These are phyloP conservation scores for Aspergillus calidoustus DNA, from an alignment of 2,329 filamentous ascomycete species.

Conservation along the genomic window DNA sequence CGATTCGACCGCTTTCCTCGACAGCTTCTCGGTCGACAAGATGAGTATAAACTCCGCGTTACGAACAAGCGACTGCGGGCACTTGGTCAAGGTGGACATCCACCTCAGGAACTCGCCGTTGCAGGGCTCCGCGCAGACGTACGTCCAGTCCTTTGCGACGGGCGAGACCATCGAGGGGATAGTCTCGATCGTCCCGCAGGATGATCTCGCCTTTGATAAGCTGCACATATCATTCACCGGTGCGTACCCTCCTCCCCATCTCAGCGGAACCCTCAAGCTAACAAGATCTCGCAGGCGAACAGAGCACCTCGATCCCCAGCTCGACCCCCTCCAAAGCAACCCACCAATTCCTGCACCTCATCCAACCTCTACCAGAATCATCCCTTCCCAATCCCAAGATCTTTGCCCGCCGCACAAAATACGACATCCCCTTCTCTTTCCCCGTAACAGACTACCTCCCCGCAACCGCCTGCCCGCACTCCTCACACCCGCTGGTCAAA, in stretches of 20 bases:
- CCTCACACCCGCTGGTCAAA: constrained; percentile 12
- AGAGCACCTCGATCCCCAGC: constrained; percentile 14
- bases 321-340: constrained; percentile 7
- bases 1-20: too few species aligned
- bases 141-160: constrained; percentile 12
- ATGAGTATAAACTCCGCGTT: background rate
- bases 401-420: constrained; percentile 8
- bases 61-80: constrained; percentile 1
- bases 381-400: constrained; percentile 6
- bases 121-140: background rate
- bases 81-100: constrained; percentile 5
- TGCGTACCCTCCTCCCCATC: background rate
- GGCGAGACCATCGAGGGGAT: constrained; percentile 17
- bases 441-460: constrained; percentile 19
- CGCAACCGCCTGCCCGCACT: constrained; percentile 12
- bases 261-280: background rate
- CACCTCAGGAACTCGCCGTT: background rate
- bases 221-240: constrained; percentile 16
- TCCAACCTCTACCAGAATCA: constrained; percentile 1
- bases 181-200: constrained; percentile 6
- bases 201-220: constrained; percentile 12
- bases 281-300: constrained; percentile 12
- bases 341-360: constrained; percentile 16
- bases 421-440: constrained; percentile 14
- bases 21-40: background rate